A percentile compares a stretch with the other conserved stretches of the same genome.
phyloP scores from a whole-genome alignment of 1,284 basidiomycete species.

The Fomitopsis betulina region DNA sequence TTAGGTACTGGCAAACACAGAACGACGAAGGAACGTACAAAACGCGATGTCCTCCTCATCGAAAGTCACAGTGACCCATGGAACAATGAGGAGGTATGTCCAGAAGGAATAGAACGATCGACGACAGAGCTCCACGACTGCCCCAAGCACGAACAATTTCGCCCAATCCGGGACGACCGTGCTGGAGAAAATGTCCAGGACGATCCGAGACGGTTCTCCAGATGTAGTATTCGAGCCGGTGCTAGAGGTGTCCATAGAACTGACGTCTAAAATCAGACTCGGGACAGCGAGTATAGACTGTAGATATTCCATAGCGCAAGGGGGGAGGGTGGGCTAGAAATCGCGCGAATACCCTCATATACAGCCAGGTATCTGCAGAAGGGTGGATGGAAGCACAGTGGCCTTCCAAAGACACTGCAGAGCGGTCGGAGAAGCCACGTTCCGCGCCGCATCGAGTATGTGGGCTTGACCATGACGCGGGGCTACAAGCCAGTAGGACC shows the following conservation, averaged over 20 bases:
- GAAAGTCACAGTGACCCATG: slow-evolving; percentile 62
- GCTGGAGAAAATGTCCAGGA: slow-evolving; percentile 31
- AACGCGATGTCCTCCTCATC: slow-evolving; percentile 53
- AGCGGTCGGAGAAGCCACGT: too few species aligned
- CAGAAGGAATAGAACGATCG: slow-evolving; percentile 41
- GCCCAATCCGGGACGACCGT: slow-evolving; percentile 57
- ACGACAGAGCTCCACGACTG: slow-evolving; percentile 53
- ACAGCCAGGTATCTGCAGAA: too few species aligned
- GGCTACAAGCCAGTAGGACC: too few species aligned
- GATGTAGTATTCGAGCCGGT: not conserved
- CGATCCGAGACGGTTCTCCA: not conserved
- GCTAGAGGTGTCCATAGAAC: not conserved
- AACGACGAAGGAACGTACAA: slow-evolving; percentile 32
- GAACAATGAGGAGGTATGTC: slow-evolving; percentile 39
- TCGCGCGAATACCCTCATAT: too few species aligned
- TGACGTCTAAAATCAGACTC: not conserved
- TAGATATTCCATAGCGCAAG: not conserved
- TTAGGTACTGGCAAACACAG: slow-evolving; percentile 21
- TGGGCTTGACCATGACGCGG: too few species aligned
- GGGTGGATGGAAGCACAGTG: too few species aligned
- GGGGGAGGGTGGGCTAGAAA: too few species aligned
- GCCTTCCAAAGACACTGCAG: too few species aligned
- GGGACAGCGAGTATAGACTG: not conserved
- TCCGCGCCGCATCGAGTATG: too few species aligned
- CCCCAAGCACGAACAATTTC: slow-evolving; percentile 60